These are phyloP conservation scores for Capsicum rhomboideum DNA, from an alignment of 257 asterid species.

Conservation along the genomic window DNA sequence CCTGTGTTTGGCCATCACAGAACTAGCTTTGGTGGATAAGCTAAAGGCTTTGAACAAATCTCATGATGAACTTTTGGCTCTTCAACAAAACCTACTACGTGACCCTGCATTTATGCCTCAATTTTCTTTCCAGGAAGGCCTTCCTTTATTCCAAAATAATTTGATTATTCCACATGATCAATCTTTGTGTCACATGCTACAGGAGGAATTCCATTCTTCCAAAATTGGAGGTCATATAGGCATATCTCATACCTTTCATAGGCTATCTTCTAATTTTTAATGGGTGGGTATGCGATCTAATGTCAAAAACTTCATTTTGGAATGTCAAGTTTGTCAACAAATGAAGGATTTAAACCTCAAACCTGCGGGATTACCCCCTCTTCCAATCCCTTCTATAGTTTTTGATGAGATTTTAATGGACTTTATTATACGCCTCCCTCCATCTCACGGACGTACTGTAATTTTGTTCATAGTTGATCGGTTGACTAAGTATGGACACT, in stretches of 20 bases:
- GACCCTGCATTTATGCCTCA: not conserved
- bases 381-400: not conserved
- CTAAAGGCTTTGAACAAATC: not conserved
- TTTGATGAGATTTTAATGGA: slow-evolving; percentile 1
- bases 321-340: not conserved
- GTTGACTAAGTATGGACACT: not conserved
- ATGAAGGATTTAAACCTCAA: not conserved
- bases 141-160: not conserved
- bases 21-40: not conserved
- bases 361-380: not conserved
- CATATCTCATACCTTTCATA: not conserved
- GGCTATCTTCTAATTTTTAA: not conserved
- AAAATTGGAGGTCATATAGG: not conserved
- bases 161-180: too few relatives aligned
- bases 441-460: not conserved
- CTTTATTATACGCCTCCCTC: not conserved
- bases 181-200: not conserved
- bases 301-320: not conserved
- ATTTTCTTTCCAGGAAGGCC: not conserved
- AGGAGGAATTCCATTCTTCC: not conserved
- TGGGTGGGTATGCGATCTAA: not conserved
- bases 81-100: not conserved
- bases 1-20: not conserved
- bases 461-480: not conserved
- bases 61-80: not conserved